A percentile compares a stretch with the other conserved stretches of the same genome.
Conservation (phyloP, 371 early-diverging fungal species). For the Mortierella sp. region DNA sequence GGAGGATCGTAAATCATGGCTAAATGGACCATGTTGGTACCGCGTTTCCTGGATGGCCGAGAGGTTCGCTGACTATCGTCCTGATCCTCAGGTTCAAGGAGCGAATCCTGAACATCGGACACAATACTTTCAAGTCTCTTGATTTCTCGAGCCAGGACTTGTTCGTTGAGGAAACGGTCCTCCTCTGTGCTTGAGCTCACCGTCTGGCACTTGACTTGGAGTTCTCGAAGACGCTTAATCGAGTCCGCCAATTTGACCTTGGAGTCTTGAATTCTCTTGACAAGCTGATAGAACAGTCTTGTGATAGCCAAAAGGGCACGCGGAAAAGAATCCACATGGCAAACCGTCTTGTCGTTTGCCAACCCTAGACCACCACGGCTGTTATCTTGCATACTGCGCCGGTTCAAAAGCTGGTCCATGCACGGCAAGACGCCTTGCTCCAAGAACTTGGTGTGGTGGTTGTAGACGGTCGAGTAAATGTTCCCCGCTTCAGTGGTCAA, state of each 20-base stretch:
- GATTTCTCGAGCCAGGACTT: constrained; percentile 10
- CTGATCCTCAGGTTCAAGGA: not conserved
- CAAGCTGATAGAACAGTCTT: constrained; percentile 43
- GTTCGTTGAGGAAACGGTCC: constrained; percentile 21
- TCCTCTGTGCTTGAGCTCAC: constrained; percentile 1
- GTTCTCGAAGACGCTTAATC: not conserved
- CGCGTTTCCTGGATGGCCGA: constrained; percentile 1
- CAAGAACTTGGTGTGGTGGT: constrained; percentile 22
- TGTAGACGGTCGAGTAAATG: constrained; percentile 34
- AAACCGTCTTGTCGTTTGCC: constrained; percentile 8
- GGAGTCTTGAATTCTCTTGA: constrained; percentile 43
- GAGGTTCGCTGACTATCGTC: not conserved
- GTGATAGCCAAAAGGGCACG: constrained; percentile 43
- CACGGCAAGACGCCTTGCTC: constrained; percentile 24
- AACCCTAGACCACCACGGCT: not conserved
- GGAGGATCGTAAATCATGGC: constrained; percentile 29
- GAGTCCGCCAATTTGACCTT: constrained; percentile 4
- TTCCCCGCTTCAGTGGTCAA: constrained; percentile 26
- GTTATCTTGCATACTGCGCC: constrained; percentile 9
- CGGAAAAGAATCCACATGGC: constrained; percentile 22
- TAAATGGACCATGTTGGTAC: constrained; percentile 10
- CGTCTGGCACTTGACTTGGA: constrained; percentile 1
- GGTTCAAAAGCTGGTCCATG: constrained; percentile 18
- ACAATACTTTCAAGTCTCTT: constrained; percentile 7
- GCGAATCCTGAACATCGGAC: constrained; percentile 8